Base-by-base conservation (phyloP, 2,329 filamentous ascomycete genomes). In the Trichoderma sp. region DNA sequence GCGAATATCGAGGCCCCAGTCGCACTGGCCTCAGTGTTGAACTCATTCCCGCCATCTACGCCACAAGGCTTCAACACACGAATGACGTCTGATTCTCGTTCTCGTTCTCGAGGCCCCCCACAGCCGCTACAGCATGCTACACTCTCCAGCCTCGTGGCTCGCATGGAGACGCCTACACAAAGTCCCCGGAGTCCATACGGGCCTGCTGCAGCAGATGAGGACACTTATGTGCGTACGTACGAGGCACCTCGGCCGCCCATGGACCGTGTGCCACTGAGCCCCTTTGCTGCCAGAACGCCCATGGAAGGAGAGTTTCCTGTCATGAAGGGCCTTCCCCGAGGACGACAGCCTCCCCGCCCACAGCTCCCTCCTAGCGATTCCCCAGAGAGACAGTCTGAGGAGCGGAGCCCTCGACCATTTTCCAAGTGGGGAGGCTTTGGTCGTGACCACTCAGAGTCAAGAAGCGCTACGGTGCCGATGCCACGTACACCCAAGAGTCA, bases 241-340 rank as follows among this genome's bases (percentile, higher is more conserved):
- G 72, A 73, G 15, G 61, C 68, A 5, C 58, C 75, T 26, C 62
- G 71, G 9, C 71, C 55, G 11, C 71, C 68, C 11, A 30, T 70
- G 13, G 73, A 76, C 12, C 64, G 36, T 17, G 66, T 72, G 4
- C 73, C 75, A 7, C 36, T 66, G 26, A 81, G 80, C 36, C 79
- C 80, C 0, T 78, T 79, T 30, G 68, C 68, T 15, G 73, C 73
- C 4, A 75, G 74, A 11, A 74, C 73, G 4, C 75, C 76, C 0
- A 77, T 80, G 53, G 79, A 79, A 58, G 81, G 80, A 0, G 76
- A 79, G 9, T 82, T 82, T 23, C 80, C 80, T 2, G 62, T 78
- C 6, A 77, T 76, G 34, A 81, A 79, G 9, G 80, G 80, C 1
- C 76, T 82, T 13, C 81, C 81, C 1, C 76, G 81, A 30, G 81